Conservation (phyloP, 2,329 filamentous ascomycete genomes). For the Fusarium illudens region DNA sequence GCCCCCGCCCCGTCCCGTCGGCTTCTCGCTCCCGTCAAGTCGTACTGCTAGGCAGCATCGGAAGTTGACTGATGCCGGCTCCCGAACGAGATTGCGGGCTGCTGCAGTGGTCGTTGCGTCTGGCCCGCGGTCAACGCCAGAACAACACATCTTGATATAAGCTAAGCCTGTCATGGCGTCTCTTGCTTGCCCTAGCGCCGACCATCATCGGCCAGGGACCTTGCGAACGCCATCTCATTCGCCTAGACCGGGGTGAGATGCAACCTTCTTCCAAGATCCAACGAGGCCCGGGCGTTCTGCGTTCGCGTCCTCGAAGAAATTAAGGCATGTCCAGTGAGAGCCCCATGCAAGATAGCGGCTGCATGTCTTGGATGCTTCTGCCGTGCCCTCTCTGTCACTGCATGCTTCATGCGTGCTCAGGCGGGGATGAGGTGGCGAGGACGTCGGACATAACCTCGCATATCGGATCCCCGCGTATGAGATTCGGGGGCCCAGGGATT, state of each 20-base stretch:
- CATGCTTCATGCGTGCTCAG: background rate
- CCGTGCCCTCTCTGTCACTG: slow-evolving; percentile 4
- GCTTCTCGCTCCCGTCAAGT: background rate
- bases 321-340: background rate
- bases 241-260: slow-evolving; percentile 16
- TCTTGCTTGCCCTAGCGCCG: slow-evolving; percentile 34
- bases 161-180: slow-evolving; percentile 31
- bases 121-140: slow-evolving; percentile 6
- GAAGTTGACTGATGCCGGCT: background rate
- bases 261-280: slow-evolving; percentile 12
- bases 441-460: slow-evolving; percentile 4
- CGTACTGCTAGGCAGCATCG: background rate
- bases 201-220: slow-evolving; percentile 12
- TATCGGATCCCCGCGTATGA: slow-evolving; percentile 14
- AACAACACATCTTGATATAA: slow-evolving; percentile 12
- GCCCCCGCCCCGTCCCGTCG: background rate
- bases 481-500: background rate
- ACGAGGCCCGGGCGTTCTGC: slow-evolving; percentile 9
- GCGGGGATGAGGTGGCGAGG: slow-evolving; percentile 6
- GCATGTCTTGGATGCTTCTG: slow-evolving; percentile 10
- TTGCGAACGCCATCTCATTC: slow-evolving; percentile 17
- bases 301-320: slow-evolving; percentile 3
- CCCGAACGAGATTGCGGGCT: background rate
- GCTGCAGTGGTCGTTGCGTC: background rate
- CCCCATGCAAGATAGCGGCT: slow-evolving; percentile 3